phyloP scores from a whole-genome alignment of 352 stramenopile species.

The Phytophthora podocarpi region DNA sequence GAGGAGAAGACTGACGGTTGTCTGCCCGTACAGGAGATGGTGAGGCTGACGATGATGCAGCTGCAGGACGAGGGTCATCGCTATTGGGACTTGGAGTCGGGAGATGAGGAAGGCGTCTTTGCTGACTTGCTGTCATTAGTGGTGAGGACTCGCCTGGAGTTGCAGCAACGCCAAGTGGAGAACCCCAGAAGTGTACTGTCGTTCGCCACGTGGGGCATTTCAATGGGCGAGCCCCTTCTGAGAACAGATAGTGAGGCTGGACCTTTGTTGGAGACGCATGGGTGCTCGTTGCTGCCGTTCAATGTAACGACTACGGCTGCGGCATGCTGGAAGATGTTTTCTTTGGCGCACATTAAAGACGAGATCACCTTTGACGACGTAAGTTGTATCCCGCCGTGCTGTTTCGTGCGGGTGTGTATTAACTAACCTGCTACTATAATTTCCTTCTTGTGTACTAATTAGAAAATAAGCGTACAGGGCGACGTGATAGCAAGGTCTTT shows the following conservation, averaged over 20 bases:
- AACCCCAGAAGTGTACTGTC: conserved; percentile 13
- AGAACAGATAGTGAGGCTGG: conserved; percentile 9
- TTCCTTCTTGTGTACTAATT: neutral
- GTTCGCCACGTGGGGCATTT: conserved; percentile 23
- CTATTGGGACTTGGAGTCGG: conserved; percentile 14
- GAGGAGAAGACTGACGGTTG: neutral
- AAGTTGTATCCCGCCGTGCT: no score
- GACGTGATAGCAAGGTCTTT: conserved; percentile 21
- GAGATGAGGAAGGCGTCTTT: conserved; percentile 33
- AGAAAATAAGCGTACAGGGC: neutral
- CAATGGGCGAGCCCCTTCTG: conserved; percentile 13
- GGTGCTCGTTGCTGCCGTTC: conserved; percentile 22
- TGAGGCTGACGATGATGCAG: conserved; percentile 16
- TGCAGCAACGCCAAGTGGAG: conserved; percentile 19
- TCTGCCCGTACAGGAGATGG: conserved; percentile 25
- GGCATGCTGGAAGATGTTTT: conserved; percentile 29
- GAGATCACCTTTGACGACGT: neutral
- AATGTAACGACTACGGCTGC: conserved; percentile 16
- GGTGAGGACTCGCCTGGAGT: conserved; percentile 16
- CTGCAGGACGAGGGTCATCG: conserved; percentile 10
- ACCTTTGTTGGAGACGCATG: conserved; percentile 21
- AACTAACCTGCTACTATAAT: no score
- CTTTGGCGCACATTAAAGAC: conserved; percentile 5
- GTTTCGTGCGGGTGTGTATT: no score
- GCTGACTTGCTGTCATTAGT: conserved; percentile 31